Evolutionary conservation across 2,329 filamentous ascomycete species (phyloP).

Genomic region (Bertia moriformis): DNA sequence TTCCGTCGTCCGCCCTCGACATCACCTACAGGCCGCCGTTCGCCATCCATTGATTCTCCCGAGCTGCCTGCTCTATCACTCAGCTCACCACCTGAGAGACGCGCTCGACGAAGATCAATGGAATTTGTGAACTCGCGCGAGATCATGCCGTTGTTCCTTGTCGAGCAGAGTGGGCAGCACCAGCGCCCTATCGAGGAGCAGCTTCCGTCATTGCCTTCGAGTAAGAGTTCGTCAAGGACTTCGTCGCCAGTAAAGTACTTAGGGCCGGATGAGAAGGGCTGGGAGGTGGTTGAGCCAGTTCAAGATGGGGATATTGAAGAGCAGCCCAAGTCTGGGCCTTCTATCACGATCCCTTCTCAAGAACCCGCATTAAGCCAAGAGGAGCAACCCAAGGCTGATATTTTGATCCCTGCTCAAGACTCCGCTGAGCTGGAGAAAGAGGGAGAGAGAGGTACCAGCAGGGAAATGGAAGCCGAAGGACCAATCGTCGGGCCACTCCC

Average conservation of each 20-base stretch:
- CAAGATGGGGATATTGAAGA: no score
- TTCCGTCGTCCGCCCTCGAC: slow-evolving; percentile 1
- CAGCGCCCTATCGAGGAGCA: neutral
- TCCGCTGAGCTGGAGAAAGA: no score
- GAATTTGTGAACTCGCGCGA: neutral
- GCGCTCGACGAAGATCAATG: neutral
- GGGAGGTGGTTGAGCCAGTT: neutral
- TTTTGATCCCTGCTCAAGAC: no score
- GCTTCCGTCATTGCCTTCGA: neutral
- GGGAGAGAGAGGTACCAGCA: no score
- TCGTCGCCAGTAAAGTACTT: neutral
- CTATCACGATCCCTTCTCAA: no score
- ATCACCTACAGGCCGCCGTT: neutral
- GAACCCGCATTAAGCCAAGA: no score
- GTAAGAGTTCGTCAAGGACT: neutral
- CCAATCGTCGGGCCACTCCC: no score
- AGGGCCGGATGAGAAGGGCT: neutral
- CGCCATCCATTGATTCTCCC: neutral
- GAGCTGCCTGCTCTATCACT: neutral
- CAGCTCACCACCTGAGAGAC: neutral
- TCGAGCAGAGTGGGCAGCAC: neutral
- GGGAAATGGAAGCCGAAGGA: no score
- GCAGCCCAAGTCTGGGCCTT: no score
- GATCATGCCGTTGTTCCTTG: neutral
- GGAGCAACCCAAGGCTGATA: no score